Evolutionary conservation across 768 basidiomycete genomes (phyloP), one percentile per base, ranked within the genome.

Genomic region (Dacryopinax spathularia): DNA sequence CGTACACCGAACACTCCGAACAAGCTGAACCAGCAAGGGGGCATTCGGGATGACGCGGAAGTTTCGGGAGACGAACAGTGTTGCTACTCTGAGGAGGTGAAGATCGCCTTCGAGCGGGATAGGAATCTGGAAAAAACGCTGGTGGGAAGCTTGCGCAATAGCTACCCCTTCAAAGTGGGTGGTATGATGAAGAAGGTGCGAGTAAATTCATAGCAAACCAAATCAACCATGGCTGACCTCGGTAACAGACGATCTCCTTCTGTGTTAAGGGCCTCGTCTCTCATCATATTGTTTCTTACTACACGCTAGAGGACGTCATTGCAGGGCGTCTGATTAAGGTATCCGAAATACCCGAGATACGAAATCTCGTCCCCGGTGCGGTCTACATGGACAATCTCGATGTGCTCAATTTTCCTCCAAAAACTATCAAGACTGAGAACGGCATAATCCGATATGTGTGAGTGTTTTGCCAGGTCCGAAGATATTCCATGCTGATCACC

Each of bases 161-260:
- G 84, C 72, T 87, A 89, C 80, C 91, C 91, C 74, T 97, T 95
- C 81, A 95, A 94, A 72, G 74, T 80, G 0, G 87, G 91, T 64
- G 95, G 95, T 6, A 81, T 98, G 73, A 91, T 97, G 85, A 98
- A 98, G 80, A 96, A 97, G 84, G 95, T 92, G 44, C 68, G 82
- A 74, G 36, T 60, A n/a, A n/a, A n/a, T n/a, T n/a, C n/a, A n/a
- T n/a, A n/a, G n/a, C n/a, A n/a, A n/a, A n/a, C n/a, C n/a, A n/a
- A n/a, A n/a, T n/a, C n/a, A n/a, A n/a, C n/a, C 3, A 34, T 60
- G 60, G 31, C 65, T 65, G 33, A 65, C 56, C n/a, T n/a, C n/a
- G n/a, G n/a, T n/a, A n/a, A n/a, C 35, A 18, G 41, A 72, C 95
- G 92, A 95, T 93, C 9, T 93, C 96, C 73, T 95, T 93, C 12